These are phyloP conservation scores for Meredithiella fracta DNA, from an alignment of 2,329 filamentous ascomycete species.

Conservation along the genomic window DNA sequence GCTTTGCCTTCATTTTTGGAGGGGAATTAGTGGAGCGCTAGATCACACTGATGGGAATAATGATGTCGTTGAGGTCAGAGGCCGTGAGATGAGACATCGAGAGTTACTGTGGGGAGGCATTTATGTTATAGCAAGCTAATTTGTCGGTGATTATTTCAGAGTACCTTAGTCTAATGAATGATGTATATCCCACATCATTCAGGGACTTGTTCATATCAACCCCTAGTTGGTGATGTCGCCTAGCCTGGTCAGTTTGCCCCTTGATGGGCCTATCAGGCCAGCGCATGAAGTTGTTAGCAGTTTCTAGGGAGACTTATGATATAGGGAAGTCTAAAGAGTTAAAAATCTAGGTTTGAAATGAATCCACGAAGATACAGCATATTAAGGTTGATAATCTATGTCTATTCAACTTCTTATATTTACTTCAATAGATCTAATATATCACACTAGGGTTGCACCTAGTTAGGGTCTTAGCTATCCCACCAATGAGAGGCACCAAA, in stretches of 20 bases:
- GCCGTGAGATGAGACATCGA: background rate
- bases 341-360: background rate
- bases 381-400: background rate
- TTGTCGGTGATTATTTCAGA: no score
- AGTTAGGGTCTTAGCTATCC: background rate
- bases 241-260: background rate
- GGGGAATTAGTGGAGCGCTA: background rate
- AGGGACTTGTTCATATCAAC: no score
- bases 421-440: background rate
- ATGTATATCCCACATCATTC: no score
- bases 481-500: conserved; percentile 5
- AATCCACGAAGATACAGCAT: background rate
- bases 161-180: no score
- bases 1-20: no score
- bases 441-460: background rate
- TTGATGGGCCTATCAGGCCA: background rate
- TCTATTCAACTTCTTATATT: no score
- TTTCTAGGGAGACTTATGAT: conserved; percentile 1
- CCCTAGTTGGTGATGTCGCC: background rate
- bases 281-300: background rate
- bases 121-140: no score
- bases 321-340: background rate
- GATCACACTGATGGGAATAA: background rate
- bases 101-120: background rate
- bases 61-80: background rate